phyloP scores from a whole-genome alignment of 2,329 filamentous ascomycete genomes.

The Apiospora kogelbergensis region DNA sequence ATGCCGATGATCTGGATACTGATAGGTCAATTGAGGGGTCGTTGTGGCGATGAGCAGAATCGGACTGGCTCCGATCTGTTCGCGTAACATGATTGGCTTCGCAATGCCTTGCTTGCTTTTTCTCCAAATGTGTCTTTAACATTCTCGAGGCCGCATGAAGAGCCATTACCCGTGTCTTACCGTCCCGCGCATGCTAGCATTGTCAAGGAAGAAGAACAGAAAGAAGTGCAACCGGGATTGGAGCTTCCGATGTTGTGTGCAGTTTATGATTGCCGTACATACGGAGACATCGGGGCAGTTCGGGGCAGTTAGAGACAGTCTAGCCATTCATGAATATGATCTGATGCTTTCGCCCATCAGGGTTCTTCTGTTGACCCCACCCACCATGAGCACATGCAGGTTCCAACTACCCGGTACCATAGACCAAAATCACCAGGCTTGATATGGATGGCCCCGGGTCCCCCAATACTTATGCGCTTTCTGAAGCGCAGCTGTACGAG shows the following conservation, averaged over 20 bases:
- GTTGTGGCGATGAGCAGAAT: neutral
- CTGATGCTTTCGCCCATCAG: neutral
- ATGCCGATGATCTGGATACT: neutral
- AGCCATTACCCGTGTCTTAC: neutral
- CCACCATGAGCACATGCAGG: neutral
- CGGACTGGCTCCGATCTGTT: neutral
- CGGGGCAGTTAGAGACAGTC: neutral
- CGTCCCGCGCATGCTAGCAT: too few species aligned
- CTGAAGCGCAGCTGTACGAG: slow-evolving; percentile 34
- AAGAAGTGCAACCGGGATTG: neutral
- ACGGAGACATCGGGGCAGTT: neutral
- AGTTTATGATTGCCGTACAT: neutral
- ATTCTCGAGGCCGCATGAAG: neutral
- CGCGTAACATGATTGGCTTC: neutral
- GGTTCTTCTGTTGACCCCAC: neutral
- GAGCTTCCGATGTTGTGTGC: neutral
- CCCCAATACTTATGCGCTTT: too few species aligned
- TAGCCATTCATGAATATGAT: neutral
- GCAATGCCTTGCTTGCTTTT: neutral
- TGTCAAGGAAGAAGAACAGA: too few species aligned
- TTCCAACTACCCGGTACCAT: too few species aligned
- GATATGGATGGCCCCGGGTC: too few species aligned
- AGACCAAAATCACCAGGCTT: too few species aligned
- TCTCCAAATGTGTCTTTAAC: too few species aligned
- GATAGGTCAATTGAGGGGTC: neutral